Evolutionary conservation across 2,329 filamentous ascomycete genomes (phyloP).

Genomic region (Sporothrix euskadiensis): DNA sequence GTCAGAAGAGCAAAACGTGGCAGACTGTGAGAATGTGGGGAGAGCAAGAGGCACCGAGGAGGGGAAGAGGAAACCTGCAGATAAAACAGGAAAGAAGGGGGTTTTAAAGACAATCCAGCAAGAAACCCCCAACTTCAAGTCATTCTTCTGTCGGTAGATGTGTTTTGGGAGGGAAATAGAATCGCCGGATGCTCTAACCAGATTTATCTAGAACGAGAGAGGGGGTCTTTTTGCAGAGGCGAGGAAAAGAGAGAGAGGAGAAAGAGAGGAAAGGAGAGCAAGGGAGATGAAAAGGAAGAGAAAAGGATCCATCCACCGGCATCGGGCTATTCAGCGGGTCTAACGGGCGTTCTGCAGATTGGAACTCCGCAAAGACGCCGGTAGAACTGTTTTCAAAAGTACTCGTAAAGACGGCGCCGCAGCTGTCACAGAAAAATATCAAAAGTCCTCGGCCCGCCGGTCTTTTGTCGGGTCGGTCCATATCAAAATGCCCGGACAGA

Average conservation of each 20-base stretch:
- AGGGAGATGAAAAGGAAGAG: not conserved
- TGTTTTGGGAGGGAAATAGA: not conserved
- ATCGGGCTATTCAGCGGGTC: not conserved
- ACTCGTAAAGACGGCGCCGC: not conserved
- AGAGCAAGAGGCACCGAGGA: not conserved
- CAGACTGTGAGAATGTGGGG: not conserved
- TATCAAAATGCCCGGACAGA: not conserved
- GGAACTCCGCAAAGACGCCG: not conserved
- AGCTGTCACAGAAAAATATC: not conserved
- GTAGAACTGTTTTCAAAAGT: not conserved
- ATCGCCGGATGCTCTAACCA: not conserved
- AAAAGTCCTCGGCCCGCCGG: not conserved
- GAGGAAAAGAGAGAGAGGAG: not conserved
- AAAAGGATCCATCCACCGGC: not conserved
- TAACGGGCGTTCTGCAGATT: not conserved
- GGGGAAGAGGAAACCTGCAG: not conserved
- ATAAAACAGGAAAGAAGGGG: not conserved
- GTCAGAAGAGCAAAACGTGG: not conserved
- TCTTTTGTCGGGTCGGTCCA: not conserved
- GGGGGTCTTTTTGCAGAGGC: too few species aligned
- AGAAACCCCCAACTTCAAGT: not conserved
- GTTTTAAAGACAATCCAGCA: not conserved
- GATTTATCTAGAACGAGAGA: not conserved
- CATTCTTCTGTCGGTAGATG: conserved; percentile 6
- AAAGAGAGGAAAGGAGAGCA: not conserved